Percentiles rank a stretch among this genome's conserved stretches.
These are phyloP conservation scores for Torulaspora gathmanii DNA, from an alignment of 805 yeast species.

Conservation along the genomic window DNA sequence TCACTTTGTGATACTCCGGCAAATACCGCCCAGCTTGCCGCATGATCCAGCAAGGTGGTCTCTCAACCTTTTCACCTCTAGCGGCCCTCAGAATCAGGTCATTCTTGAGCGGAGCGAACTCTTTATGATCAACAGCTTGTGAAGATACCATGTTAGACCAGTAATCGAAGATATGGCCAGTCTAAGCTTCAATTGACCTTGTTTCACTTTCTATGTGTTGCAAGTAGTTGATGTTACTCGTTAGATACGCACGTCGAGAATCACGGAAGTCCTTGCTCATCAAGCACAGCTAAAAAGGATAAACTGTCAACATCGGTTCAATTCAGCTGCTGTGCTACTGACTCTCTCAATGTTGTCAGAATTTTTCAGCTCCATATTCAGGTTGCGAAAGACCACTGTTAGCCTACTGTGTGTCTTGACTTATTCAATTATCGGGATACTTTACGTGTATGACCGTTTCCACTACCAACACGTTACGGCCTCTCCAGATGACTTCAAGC, in stretches of 20 bases:
- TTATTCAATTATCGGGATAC: slow-evolving; percentile 39
- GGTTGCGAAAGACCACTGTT: slow-evolving; percentile 69
- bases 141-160: slow-evolving; percentile 1
- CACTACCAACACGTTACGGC: slow-evolving; percentile 21
- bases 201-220: neutral
- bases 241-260: neutral
- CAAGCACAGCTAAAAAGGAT: neutral
- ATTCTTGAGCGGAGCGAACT: slow-evolving; percentile 76
- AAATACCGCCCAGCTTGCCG: slow-evolving; percentile 94
- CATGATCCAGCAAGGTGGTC: slow-evolving; percentile 98
- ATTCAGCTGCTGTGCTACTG: neutral
- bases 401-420: slow-evolving; percentile 52
- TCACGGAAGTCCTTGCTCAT: neutral
- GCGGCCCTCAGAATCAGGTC: slow-evolving; percentile 92
- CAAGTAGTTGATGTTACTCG: neutral
- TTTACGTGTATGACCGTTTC: slow-evolving; percentile 32
- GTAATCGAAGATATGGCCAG: neutral
- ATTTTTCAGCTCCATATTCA: slow-evolving; percentile 48
- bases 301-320: neutral
- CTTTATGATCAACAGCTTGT: slow-evolving; percentile 18
- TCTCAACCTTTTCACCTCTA: slow-evolving; percentile 79
- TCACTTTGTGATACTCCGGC: slow-evolving; percentile 88
- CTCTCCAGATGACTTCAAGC: slow-evolving; percentile 36
- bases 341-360: slow-evolving; percentile 14
- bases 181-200: neutral